Base-by-base conservation (phyloP, 2,329 filamentous ascomycete species). In the Gremmenia infestans region DNA sequence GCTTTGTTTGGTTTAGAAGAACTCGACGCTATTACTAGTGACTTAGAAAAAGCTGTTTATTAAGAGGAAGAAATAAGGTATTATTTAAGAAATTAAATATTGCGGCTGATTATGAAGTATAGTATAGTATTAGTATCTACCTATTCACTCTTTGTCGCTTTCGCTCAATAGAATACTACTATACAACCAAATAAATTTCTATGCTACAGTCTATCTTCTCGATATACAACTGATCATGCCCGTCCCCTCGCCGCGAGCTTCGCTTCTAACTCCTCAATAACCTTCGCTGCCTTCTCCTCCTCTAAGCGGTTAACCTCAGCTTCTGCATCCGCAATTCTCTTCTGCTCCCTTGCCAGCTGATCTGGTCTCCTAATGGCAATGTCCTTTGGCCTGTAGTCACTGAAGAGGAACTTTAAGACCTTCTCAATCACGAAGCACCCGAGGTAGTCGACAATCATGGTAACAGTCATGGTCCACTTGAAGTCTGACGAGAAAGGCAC, bases 401-500 rank as follows among this genome's bases (percentile, higher is more conserved):
- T 93, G 73, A 97, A 99, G 32, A 88, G 72, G 50, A 72, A 76
- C 80, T 99, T 99, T 66, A 99, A 79, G 0, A 84, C 80, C 63
- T 92, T 86, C 75, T 99, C 94, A 58, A 97, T 89, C 37, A 90
- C 59, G 78, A 85, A 97, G 77, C 94, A 99, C 14, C 87, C 88
- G 2, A 76, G 82, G 70, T 92, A 99, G 73, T 99, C 94, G 37
- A 93, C 67, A 6, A 92, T 72, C 94, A 99, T 99, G 67, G 90
- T 80, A 0, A 76, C 73, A 0, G 91, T 95, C 77, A 99, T 85
- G 52, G 87, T 93, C 45, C 81, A 70, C 79, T 96, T 96, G 81
- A 99, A 99, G 66, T 96, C 90, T 2, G 79, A 80, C 35, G 79
- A 87, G 73, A 99, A 99, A 3, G 90, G 90, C 4, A 99, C 94